phyloP scores from a whole-genome alignment of 176 grass and related monocot species.

The Cymbopogon citratus region DNA sequence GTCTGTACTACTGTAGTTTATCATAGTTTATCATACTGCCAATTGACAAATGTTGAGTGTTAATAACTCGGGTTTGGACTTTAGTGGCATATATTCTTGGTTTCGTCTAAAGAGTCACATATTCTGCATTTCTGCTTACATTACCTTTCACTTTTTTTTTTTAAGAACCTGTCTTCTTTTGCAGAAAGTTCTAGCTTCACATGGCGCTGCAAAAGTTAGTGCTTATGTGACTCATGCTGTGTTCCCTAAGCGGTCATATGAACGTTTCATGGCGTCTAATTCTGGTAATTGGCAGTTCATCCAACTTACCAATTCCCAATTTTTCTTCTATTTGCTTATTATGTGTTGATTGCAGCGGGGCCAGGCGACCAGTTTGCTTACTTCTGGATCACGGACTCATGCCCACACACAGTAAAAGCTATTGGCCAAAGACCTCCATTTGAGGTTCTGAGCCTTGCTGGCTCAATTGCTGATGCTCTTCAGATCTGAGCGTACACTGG shows the following conservation, averaged over 20 bases:
- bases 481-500: constrained; percentile 46
- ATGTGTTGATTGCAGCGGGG: constrained; percentile 16
- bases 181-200: constrained; percentile 48
- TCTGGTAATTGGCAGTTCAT: constrained; percentile 48
- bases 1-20: background rate
- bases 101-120: background rate
- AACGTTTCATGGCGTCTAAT: constrained; percentile 52
- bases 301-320: background rate
- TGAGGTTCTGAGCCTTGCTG: constrained; percentile 85
- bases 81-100: background rate
- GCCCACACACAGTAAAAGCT: constrained; percentile 67
- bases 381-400: constrained; percentile 93
- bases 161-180: background rate
- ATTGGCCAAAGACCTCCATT: constrained; percentile 67
- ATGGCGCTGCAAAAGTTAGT: constrained; percentile 84
- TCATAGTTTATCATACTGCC: background rate
- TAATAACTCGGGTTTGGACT: background rate
- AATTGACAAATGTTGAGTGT: background rate
- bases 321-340: constrained; percentile 14
- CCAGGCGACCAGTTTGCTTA: constrained; percentile 50
- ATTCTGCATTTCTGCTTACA: background rate
- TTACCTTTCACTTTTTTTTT: background rate
- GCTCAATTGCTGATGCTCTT: constrained; percentile 73
- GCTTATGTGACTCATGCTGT: constrained; percentile 97
- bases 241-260: constrained; percentile 76